Base-by-base conservation (phyloP, 345 rosid species). In the Garcia nutans region DNA sequence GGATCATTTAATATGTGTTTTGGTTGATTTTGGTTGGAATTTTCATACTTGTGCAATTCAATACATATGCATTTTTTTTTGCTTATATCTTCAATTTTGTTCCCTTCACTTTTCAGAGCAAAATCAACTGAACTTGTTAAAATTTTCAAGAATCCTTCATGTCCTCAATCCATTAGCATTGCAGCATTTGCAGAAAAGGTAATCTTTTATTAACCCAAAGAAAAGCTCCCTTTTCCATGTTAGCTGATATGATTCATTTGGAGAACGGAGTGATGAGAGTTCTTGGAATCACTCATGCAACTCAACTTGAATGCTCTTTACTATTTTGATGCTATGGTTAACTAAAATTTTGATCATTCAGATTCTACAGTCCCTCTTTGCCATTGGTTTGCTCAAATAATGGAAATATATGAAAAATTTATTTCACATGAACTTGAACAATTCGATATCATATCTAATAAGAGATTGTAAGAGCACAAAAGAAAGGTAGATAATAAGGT, bases 121-220 rank as follows among this genome's bases (percentile, higher is more conserved):
- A 93, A 90, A 84, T 88, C 88, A 74, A 87, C 49, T 65, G 98
- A 92, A 68, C 89, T 96, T 72, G 31, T 88, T 66, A 89, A 89
- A 79, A 87, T 93, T 80, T 78, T 93, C 26, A 91, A 67, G 69
- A 88, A 87, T 84, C 87, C 94, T 78, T 77, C 81, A 58, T 96
- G 93, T 61, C 95, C 99, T 12, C 90, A 86, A 73, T 82, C 98
- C 65, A 84, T 96, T 77, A 85, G 92, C 81, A 78, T 87, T 76
- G 89, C 93, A 64, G 72, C 89, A 68, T 92, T 96, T 82, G 93
- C 87, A 1, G 87, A 88, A 80, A 93, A 91, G 99, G 99, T 96
- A 90, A 76, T 72, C 54, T 79, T 45, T 22, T 13, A 74, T 79
- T 23, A 63, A 3, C 42, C 56, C 31, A 44, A 56, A 55, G 67